phyloP scores from a whole-genome alignment of 257 asterid species.

The Nicotiana undulata region DNA sequence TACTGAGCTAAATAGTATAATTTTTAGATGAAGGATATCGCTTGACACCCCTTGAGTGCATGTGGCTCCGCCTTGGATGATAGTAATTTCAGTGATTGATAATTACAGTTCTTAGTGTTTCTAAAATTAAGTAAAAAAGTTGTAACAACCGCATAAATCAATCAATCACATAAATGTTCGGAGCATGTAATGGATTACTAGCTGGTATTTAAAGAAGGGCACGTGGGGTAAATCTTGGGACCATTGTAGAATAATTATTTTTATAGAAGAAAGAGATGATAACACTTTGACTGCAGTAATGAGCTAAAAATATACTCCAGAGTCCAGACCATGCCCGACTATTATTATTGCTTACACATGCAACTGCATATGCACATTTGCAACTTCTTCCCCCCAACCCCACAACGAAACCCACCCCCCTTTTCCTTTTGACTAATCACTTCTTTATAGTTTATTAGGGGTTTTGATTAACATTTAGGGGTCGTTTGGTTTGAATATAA shows the following conservation, averaged over 20 bases:
- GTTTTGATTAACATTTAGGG: no score
- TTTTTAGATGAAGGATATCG: no score
- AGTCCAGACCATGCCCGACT: background rate
- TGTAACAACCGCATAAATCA: background rate
- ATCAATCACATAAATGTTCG: background rate
- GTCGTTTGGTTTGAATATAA: no score
- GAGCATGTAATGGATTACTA: background rate
- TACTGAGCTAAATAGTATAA: no score
- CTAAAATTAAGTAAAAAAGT: background rate
- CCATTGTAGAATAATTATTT: background rate
- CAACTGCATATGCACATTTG: background rate
- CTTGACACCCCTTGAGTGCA: no score
- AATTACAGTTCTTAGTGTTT: background rate
- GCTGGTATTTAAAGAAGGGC: constrained; percentile 2
- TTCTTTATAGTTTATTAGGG: no score
- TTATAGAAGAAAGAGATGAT: background rate
- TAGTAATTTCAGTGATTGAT: background rate
- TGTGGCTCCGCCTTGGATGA: no score
- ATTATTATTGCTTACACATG: background rate
- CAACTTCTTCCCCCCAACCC: background rate
- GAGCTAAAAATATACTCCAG: background rate
- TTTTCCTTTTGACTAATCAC: no score
- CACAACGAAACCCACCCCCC: no score
- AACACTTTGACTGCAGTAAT: constrained; percentile 6
- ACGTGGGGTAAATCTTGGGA: constrained; percentile 16